These are phyloP conservation scores for Volvariella surrecta DNA, from an alignment of 1,284 basidiomycete genomes.

Conservation along the genomic window DNA sequence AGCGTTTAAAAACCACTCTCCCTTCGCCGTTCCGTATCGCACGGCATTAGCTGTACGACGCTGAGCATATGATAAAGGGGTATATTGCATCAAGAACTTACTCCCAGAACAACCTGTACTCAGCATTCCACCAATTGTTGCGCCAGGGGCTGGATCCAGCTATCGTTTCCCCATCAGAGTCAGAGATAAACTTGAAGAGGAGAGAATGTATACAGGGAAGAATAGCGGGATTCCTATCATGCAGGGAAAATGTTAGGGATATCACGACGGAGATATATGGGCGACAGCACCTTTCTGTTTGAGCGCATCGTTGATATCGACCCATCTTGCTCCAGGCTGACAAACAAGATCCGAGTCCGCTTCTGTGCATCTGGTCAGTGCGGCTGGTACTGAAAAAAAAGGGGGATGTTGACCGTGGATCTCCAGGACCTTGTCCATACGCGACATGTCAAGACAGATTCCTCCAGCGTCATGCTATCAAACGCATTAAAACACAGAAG, in stretches of 20 bases:
- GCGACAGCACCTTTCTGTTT: constrained; percentile 55
- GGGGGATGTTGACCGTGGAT: constrained; percentile 43
- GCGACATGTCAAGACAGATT: constrained; percentile 79
- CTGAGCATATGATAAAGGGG: constrained; percentile 3
- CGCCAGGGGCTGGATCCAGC: constrained; percentile 73
- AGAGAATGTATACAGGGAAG: constrained; percentile 66
- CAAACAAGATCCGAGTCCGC: constrained; percentile 77
- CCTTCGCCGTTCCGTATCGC: constrained; percentile 80
- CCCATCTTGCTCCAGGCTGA: constrained; percentile 82
- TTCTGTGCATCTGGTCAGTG: constrained; percentile 37
- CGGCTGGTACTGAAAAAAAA: too few relatives aligned
- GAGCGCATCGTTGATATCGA: constrained; percentile 76
- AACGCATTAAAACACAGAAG: neutral
- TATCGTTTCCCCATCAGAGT: constrained; percentile 18
- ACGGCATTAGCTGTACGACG: constrained; percentile 69
- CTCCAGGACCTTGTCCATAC: constrained; percentile 79
- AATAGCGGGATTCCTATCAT: constrained; percentile 59
- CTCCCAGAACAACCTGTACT: constrained; percentile 78
- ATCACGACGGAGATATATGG: too few relatives aligned
- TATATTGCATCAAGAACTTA: constrained; percentile 23
- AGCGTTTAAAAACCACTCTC: constrained; percentile 78
- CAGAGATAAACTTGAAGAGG: neutral
- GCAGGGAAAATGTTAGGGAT: too few relatives aligned
- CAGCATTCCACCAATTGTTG: constrained; percentile 90
- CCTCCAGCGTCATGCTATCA: constrained; percentile 49